Base-by-base conservation (phyloP, 495 filamentous ascomycete species). In the Xylaria sp. region DNA sequence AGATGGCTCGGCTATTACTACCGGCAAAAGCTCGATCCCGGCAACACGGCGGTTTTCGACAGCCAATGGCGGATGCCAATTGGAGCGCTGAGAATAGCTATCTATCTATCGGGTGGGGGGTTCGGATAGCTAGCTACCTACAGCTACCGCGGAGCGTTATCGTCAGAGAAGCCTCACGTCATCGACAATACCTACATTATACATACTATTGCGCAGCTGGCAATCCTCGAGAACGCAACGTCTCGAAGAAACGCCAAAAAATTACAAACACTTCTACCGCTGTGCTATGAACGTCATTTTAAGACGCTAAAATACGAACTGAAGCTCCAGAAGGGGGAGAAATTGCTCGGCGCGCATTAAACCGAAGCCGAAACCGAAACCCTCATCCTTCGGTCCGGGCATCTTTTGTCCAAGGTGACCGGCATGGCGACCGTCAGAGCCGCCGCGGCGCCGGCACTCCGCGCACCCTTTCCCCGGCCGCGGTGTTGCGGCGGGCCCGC, bases 401-500 rank as follows among this genome's bases (percentile, higher is more conserved):
- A n/a, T 62, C 58, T 37, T 12, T 17, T 61, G 6, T 7, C n/a
- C n/a, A 61, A 26, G 35, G 37, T 41, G 21, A 29, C 59, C 37
- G 48, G 46, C 37, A 71, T 71, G 69, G 69, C 69, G 40, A 58
- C 69, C 26, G 61, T 65, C 37, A 61, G 61, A 55, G 68, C 48
- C 68, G 59, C 46, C 5, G 24, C 7, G 31, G 57, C 62, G 19
- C 68, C 61, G 35, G 26, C 63, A 19, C 69, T 65, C 61, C 40
- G 61, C 40, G 21, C 48, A n/a, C 21, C 69, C 2, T 50, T 71
- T 3, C 59, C 53, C 46, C 68, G 69, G 1, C 69, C 69, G 31
- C 52, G 35, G 72, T 63, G 35, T 63, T 75, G 59, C 73, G 76
- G 43, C 59, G 70, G 26, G 35, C 3, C 29, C n/a, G n/a, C n/a